Base-by-base conservation (phyloP, 176 grass and related monocot species). In the Elaeis guineensis region DNA sequence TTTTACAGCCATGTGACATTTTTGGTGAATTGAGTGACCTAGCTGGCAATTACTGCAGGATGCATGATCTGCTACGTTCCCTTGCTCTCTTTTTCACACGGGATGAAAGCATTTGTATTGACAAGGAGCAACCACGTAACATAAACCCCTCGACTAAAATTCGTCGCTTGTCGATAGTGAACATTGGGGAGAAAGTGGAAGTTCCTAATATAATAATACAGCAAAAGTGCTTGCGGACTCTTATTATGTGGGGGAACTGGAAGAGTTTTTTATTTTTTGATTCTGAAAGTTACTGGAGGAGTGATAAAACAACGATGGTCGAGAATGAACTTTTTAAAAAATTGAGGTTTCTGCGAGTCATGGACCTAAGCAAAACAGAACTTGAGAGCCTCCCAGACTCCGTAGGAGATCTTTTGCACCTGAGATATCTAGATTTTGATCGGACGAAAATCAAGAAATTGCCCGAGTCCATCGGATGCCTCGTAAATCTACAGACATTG, bases 401-500 rank as follows among this genome's bases (percentile, higher is more conserved):
- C 18, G 75, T 90, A 52, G 75, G 77, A 0, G 74, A 75, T 50
- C 69, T 90, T 71, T 67, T 84, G 16, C 87, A 88, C 71, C 52
- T 96, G 69, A 96, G 92, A 52, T 85, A 85, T 72, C 75, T 96
- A 28, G 77, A 75, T 79, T 80, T 96, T 78, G 83, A 91, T 26
- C 61, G 63, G 66, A 85, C 92, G 50, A 75, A 78, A 8, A 70
- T 91, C 62, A 69, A 55, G 50, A 75, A 83, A 51, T 19, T 96
- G 71, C 83, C 92, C 17, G 72, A 75, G 35, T 96, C 78, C 25
- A 84, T 96, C 23, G 78, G 86, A 3, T 80, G 66, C 69, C 83
- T 96, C 8, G 59, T 77, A 26, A 90, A 96, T 39, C 69, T 96
- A 55, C 83, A 90, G 66, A 90, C 75, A 28, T 79, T 96, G 62